Evolutionary conservation across 169 alveolate genomes (phyloP).

Genomic region (Plasmodium reichenowi): DNA sequence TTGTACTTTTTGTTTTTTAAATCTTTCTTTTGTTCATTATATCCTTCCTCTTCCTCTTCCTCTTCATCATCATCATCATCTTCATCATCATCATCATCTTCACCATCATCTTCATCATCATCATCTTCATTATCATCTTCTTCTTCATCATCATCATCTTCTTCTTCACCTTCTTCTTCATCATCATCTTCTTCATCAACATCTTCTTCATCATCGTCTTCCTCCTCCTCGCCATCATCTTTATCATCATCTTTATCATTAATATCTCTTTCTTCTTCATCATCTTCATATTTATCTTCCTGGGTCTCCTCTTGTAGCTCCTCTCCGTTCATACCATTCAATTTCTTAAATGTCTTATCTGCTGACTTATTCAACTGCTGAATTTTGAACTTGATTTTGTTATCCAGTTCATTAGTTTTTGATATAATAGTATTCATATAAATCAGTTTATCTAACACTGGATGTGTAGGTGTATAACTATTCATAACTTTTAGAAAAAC

Average conservation of each 20-base stretch:
- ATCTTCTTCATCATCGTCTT: background rate
- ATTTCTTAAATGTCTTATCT: constrained; percentile 5
- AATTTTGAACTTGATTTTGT: constrained; percentile 70
- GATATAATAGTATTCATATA: constrained; percentile 72
- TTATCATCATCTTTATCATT: constrained; percentile 31
- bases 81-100: constrained; percentile 38
- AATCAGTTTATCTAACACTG: constrained; percentile 81
- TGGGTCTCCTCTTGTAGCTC: background rate
- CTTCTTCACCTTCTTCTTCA: background rate
- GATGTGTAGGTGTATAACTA: constrained; percentile 77
- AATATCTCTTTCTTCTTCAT: constrained; percentile 27
- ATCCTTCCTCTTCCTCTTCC: constrained; percentile 20
- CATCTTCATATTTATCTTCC: constrained; percentile 5
- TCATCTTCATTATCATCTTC: background rate
- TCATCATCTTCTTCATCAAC: constrained; percentile 12
- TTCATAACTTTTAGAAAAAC: constrained; percentile 80
- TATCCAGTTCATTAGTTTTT: constrained; percentile 73
- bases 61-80: constrained; percentile 44
- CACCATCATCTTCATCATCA: constrained; percentile 33
- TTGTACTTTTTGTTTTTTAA: constrained; percentile 60
- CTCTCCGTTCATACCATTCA: background rate
- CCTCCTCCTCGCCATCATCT: constrained; percentile 33
- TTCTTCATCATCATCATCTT: constrained; percentile 1
- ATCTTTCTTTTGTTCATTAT: background rate
- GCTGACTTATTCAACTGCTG: constrained; percentile 60